phyloP scores from a whole-genome alignment of 352 stramenopile species.

The Globisporangium nodosum region DNA sequence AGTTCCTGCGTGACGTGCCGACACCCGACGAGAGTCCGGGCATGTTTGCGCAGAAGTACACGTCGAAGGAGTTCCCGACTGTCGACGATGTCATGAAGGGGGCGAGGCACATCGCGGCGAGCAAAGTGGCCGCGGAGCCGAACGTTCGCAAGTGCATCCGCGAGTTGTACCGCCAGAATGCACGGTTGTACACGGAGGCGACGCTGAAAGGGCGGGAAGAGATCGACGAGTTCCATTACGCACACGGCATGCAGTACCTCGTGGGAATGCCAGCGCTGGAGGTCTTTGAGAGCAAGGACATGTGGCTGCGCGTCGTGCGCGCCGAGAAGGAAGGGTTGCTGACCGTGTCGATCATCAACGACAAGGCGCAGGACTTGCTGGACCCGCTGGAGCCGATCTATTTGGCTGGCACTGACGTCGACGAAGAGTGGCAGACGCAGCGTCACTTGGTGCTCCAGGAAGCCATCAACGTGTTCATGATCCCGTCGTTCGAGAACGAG shows the following conservation, averaged over 20 bases:
- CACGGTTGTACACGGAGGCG: conserved; percentile 66
- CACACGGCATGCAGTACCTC: conserved; percentile 83
- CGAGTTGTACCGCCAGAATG: conserved; percentile 78
- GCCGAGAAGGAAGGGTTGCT: conserved; percentile 84
- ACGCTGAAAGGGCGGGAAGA: conserved; percentile 81
- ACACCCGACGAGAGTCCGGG: conserved; percentile 73
- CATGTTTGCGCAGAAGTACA: conserved; percentile 69
- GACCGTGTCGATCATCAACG: conserved; percentile 70
- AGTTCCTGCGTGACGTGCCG: conserved; percentile 53
- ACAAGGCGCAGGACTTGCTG: conserved; percentile 78
- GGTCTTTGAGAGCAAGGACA: conserved; percentile 59
- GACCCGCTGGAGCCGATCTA: conserved; percentile 79
- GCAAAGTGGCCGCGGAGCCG: conserved; percentile 75
- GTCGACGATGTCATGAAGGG: conserved; percentile 87
- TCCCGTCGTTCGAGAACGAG: conserved; percentile 84
- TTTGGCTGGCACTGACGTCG: conserved; percentile 40
- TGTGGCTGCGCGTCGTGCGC: conserved; percentile 74
- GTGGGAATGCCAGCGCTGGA: conserved; percentile 81
- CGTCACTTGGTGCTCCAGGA: conserved; percentile 81
- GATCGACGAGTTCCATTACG: conserved; percentile 88
- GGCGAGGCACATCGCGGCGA: conserved; percentile 84
- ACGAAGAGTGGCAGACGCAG: conserved; percentile 85
- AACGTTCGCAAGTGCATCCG: conserved; percentile 83
- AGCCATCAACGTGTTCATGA: conserved; percentile 78
- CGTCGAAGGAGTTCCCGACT: conserved; percentile 77